Evolutionary conservation across 306 rosid genomes (phyloP).

Genomic region (Vachellia collinsii): DNA sequence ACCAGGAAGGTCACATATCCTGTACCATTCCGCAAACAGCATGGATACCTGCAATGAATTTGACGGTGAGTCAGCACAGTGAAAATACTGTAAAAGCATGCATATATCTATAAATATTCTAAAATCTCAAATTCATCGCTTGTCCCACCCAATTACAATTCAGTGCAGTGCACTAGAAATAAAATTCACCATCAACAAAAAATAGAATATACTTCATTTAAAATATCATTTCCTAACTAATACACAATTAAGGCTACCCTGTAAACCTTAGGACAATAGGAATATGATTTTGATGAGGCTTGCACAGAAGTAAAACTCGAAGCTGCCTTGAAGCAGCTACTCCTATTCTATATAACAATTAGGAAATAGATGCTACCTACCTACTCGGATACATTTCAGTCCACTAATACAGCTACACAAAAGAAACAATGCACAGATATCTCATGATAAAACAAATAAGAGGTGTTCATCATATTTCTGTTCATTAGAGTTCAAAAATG

Average conservation of each 20-base stretch:
- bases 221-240: conserved; percentile 1
- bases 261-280: neutral
- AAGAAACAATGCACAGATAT: neutral
- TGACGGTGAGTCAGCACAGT: conserved; percentile 28
- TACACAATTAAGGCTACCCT: too few species aligned
- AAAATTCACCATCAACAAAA: neutral
- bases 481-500: neutral
- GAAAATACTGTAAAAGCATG: neutral
- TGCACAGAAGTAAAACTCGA: neutral
- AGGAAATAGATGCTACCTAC: neutral
- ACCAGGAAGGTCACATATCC: conserved; percentile 85
- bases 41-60: conserved; percentile 61
- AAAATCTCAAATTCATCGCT: neutral
- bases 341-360: neutral
- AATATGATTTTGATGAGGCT: neutral
- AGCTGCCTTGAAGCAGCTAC: neutral
- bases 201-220: neutral
- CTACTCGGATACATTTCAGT: neutral
- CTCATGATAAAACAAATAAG: neutral
- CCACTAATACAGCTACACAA: neutral
- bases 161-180: neutral
- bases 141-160: conserved; percentile 4
- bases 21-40: conserved; percentile 86
- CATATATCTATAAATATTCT: neutral
- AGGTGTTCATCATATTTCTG: neutral